Percentiles rank a stretch among this genome's conserved stretches.
These are phyloP conservation scores for Fusarium coicis DNA, from an alignment of 2,329 filamentous ascomycete species.

Conservation along the genomic window DNA sequence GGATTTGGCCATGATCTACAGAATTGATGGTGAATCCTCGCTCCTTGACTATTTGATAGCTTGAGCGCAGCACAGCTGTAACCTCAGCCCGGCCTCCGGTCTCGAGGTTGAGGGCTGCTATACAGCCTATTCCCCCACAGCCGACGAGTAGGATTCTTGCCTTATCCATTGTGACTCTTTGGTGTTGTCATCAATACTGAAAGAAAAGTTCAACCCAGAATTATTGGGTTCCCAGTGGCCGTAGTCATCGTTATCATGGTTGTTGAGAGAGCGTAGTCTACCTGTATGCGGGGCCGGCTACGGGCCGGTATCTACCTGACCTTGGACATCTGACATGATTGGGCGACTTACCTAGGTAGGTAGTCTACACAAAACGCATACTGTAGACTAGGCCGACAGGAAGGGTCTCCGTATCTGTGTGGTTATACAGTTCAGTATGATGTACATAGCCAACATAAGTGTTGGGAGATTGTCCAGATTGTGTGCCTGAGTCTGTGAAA, in stretches of 20 bases:
- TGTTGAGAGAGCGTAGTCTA: slow-evolving; percentile 21
- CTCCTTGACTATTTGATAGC: slow-evolving; percentile 36
- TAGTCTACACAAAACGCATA: not conserved
- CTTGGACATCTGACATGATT: slow-evolving; percentile 10
- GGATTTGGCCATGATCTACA: slow-evolving; percentile 37
- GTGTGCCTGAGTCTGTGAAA: slow-evolving; percentile 6
- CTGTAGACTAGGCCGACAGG: no score
- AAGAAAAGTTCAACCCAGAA: not conserved
- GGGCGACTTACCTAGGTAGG: not conserved
- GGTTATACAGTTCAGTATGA: not conserved
- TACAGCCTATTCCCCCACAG: slow-evolving; percentile 41
- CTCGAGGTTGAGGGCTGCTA: slow-evolving; percentile 41
- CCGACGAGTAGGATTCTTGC: slow-evolving; percentile 35
- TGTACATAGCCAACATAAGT: not conserved
- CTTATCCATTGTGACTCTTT: slow-evolving; percentile 21
- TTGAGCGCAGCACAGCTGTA: slow-evolving; percentile 41
- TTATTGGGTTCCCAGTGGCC: not conserved
- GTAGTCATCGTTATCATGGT: not conserved
- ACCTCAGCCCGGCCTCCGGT: slow-evolving; percentile 34
- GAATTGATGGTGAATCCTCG: slow-evolving; percentile 40
- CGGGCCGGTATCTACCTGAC: not conserved
- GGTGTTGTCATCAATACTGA: not conserved
- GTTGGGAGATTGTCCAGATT: not conserved
- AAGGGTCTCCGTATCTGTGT: not conserved
- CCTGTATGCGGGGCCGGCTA: slow-evolving; percentile 20